Conservation (phyloP, 257 asterid genomes). For the Lycium ferocissimum region DNA sequence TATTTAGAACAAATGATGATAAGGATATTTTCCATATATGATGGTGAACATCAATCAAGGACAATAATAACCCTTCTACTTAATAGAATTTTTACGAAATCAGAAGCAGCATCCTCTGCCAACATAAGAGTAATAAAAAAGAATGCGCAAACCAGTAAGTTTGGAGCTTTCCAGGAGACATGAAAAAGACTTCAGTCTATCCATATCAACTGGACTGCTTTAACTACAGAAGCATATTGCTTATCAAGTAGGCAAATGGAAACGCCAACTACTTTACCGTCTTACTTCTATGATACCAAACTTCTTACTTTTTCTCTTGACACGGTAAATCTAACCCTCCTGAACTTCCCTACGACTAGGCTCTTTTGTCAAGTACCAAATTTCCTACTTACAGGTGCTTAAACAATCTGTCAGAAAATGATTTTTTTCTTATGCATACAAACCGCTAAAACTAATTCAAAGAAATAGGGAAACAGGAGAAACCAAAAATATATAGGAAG, state of each 20-base stretch:
- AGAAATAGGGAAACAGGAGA: slow-evolving; percentile 1
- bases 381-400: background rate
- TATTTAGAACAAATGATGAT: background rate
- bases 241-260: background rate
- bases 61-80: background rate
- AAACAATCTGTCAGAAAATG: background rate
- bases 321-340: background rate
- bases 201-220: slow-evolving; percentile 14
- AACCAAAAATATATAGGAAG: background rate
- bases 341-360: background rate
- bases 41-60: background rate
- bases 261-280: background rate
- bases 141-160: background rate
- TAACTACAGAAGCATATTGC: background rate
- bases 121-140: background rate
- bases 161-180: slow-evolving; percentile 13
- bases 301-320: background rate
- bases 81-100: background rate
- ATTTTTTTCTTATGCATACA: background rate
- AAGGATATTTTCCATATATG: slow-evolving; percentile 10
- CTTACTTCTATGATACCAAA: background rate
- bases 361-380: background rate
- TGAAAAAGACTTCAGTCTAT: background rate
- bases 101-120: background rate
- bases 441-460: slow-evolving; percentile 2